phyloP scores from a whole-genome alignment of 2,329 filamentous ascomycete genomes.

The Ophiostoma australiae region DNA sequence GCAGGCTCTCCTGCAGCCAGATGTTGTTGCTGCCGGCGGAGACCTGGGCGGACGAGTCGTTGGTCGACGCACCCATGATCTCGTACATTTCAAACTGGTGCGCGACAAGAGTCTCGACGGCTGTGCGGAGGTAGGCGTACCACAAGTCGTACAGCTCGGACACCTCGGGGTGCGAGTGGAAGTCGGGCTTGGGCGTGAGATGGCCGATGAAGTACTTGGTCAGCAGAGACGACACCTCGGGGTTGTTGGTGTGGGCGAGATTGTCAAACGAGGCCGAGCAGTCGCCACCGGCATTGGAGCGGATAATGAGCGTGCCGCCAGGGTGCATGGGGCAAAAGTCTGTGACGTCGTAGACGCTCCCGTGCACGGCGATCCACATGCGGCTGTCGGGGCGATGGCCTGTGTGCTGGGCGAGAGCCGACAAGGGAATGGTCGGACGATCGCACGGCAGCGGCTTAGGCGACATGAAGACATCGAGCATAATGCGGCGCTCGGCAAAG shows the following conservation, averaged over 20 bases:
- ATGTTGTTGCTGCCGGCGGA: slow-evolving; percentile 40
- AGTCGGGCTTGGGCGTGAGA: slow-evolving; percentile 46
- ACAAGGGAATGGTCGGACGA: slow-evolving; percentile 46
- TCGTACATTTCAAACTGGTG: slow-evolving; percentile 52
- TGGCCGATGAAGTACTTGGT: slow-evolving; percentile 53
- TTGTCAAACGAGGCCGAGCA: slow-evolving; percentile 50
- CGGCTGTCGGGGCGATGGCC: slow-evolving; percentile 44
- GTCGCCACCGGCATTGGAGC: slow-evolving; percentile 52
- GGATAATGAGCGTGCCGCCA: slow-evolving; percentile 49
- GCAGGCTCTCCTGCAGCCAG: slow-evolving; percentile 44
- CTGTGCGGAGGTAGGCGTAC: slow-evolving; percentile 45
- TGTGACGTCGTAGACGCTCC: slow-evolving; percentile 50
- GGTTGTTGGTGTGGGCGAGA: slow-evolving; percentile 51
- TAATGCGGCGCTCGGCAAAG: slow-evolving; percentile 52
- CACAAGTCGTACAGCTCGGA: slow-evolving; percentile 46
- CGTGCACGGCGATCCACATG: slow-evolving; percentile 51
- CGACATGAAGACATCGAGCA: slow-evolving; percentile 55
- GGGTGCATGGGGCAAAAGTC: slow-evolving; percentile 52
- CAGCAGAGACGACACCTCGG: slow-evolving; percentile 48
- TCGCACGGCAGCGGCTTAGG: slow-evolving; percentile 49
- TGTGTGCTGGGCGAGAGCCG: slow-evolving; percentile 47
- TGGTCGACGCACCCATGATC: slow-evolving; percentile 40
- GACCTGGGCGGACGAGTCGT: slow-evolving; percentile 27
- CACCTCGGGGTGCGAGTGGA: slow-evolving; percentile 41
- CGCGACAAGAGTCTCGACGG: slow-evolving; percentile 48